Evolutionary conservation across 441 rosid genomes (phyloP).

Genomic region (Croton setiger): DNA sequence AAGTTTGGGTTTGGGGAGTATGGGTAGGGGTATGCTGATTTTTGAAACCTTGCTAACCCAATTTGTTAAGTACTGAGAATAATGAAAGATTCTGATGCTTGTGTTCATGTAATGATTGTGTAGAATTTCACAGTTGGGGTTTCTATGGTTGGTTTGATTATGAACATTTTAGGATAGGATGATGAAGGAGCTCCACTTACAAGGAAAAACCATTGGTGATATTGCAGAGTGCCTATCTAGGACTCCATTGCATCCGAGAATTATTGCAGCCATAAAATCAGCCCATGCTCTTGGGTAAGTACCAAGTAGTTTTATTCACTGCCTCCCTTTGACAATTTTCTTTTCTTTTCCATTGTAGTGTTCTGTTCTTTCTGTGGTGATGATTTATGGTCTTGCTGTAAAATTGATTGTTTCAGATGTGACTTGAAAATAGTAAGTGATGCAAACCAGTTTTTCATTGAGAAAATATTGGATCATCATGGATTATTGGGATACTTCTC

Average conservation of each 20-base stretch:
- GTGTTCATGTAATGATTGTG: not conserved
- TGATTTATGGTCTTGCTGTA: slow-evolving; percentile 12
- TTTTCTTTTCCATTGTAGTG: not conserved
- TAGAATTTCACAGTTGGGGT: not conserved
- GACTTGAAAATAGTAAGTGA: slow-evolving; percentile 80
- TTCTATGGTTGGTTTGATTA: slow-evolving; percentile 1
- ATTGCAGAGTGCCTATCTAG: slow-evolving; percentile 54
- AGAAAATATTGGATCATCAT: slow-evolving; percentile 67
- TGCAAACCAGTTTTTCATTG: slow-evolving; percentile 77
- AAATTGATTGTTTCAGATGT: slow-evolving; percentile 46
- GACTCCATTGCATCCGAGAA: slow-evolving; percentile 46
- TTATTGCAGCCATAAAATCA: slow-evolving; percentile 50
- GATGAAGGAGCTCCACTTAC: slow-evolving; percentile 81
- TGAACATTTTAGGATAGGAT: slow-evolving; percentile 59
- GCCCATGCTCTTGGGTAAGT: slow-evolving; percentile 69
- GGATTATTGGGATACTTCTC: slow-evolving; percentile 62
- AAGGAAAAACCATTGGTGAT: slow-evolving; percentile 56
- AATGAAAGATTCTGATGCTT: not conserved
- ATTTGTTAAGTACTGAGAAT: not conserved
- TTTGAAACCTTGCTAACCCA: not conserved
- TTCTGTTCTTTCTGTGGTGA: not conserved
- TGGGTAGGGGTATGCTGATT: not conserved
- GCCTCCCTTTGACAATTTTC: not conserved
- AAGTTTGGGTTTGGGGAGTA: not conserved
- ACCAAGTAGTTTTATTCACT: not conserved